phyloP scores from a whole-genome alignment of 495 filamentous ascomycete genomes.

The Hypoxylon subgilvum region DNA sequence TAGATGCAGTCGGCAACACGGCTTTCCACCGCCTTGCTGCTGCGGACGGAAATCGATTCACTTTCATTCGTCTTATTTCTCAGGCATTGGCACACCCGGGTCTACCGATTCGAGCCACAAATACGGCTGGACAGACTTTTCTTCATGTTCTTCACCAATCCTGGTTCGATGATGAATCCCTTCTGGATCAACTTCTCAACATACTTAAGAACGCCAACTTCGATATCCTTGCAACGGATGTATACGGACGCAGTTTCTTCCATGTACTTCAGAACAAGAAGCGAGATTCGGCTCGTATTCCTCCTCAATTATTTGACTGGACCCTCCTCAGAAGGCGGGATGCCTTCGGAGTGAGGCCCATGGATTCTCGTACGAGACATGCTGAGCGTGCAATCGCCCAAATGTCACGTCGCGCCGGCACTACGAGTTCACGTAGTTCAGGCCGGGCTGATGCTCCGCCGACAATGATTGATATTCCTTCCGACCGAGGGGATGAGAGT shows the following conservation, averaged over 20 bases:
- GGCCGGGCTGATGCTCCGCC: background rate
- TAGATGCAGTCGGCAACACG: slow-evolving; percentile 54
- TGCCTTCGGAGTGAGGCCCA: slow-evolving; percentile 47
- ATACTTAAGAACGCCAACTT: slow-evolving; percentile 32
- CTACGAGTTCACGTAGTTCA: slow-evolving; percentile 10
- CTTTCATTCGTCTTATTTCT: slow-evolving; percentile 39
- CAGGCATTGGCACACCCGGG: slow-evolving; percentile 18
- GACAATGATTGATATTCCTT: slow-evolving; percentile 14
- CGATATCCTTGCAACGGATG: slow-evolving; percentile 47
- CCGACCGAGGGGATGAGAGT: slow-evolving; percentile 10
- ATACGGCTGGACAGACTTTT: slow-evolving; percentile 56
- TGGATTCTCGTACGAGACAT: slow-evolving; percentile 7
- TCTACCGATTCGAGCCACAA: slow-evolving; percentile 31
- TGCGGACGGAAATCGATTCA: slow-evolving; percentile 35
- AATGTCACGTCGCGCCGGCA: background rate
- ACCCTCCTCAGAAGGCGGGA: slow-evolving; percentile 38
- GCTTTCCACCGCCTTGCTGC: slow-evolving; percentile 51
- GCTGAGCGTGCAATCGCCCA: background rate
- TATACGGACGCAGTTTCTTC: slow-evolving; percentile 54
- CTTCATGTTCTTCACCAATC: slow-evolving; percentile 52
- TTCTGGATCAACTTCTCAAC: slow-evolving; percentile 40
- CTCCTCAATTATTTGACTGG: slow-evolving; percentile 20
- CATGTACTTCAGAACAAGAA: slow-evolving; percentile 42
- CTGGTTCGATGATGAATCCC: slow-evolving; percentile 43
- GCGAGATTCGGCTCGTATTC: slow-evolving; percentile 18